Percentiles rank a stretch among this genome's conserved stretches.
These are phyloP conservation scores for Solanum piurae DNA, from an alignment of 257 asterid genomes.

Conservation along the genomic window DNA sequence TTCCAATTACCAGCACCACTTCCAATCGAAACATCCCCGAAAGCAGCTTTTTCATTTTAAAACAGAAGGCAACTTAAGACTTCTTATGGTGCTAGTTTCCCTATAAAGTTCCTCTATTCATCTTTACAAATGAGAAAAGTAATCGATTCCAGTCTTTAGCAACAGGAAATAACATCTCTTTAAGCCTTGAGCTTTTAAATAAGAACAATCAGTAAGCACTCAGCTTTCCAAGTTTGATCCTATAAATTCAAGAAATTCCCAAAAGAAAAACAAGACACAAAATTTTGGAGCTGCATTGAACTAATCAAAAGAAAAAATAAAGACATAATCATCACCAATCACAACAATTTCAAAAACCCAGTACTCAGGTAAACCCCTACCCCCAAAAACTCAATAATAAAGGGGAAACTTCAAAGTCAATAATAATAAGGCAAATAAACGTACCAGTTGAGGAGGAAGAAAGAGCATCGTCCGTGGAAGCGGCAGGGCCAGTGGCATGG, in stretches of 20 bases:
- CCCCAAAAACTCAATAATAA: neutral
- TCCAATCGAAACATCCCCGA: neutral
- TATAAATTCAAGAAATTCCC: neutral
- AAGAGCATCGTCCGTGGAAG: constrained; percentile 39
- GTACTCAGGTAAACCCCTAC: neutral
- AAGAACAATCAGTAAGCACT: neutral
- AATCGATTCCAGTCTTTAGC: neutral
- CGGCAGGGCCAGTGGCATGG: constrained; percentile 53
- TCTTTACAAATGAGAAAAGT: neutral
- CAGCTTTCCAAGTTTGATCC: neutral
- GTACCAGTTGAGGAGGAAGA: constrained; percentile 44
- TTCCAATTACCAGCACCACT: neutral
- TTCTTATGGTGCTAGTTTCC: neutral
- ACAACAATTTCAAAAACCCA: neutral
- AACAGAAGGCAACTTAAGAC: neutral
- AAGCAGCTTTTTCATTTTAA: neutral
- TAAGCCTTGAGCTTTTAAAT: neutral
- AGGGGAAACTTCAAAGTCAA: neutral
- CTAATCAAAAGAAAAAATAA: neutral
- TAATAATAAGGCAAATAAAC: neutral
- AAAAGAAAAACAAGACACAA: neutral
- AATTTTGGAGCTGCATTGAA: neutral
- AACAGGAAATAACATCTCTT: neutral
- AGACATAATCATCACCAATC: neutral
- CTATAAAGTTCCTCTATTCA: neutral